Conservation (phyloP, 108 stramenopile species). For the Pseudonitzschia pungens region DNA sequence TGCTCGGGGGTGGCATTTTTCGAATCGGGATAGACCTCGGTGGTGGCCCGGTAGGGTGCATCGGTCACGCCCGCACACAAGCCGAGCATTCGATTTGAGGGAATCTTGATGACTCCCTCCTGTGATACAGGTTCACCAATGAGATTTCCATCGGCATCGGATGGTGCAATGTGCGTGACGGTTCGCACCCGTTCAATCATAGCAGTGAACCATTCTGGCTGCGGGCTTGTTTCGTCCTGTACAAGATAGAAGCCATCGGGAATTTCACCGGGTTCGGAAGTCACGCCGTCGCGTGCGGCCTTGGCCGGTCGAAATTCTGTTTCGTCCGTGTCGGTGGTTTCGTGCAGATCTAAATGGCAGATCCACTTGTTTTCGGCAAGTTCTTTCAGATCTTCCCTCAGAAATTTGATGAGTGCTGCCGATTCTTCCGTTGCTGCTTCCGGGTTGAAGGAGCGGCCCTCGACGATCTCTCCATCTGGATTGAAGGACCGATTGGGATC, state of each 20-base stretch:
- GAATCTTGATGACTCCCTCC: constrained; percentile 55
- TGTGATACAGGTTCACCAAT: constrained; percentile 38
- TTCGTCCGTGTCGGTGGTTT: constrained; percentile 79
- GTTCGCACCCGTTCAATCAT: constrained; percentile 47
- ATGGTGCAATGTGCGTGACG: constrained; percentile 69
- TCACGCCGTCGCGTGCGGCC: constrained; percentile 51
- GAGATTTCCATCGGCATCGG: constrained; percentile 45
- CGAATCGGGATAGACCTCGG: constrained; percentile 72
- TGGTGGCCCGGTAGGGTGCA: constrained; percentile 49
- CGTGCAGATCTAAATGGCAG: constrained; percentile 66
- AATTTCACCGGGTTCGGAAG: constrained; percentile 28
- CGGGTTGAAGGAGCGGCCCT: constrained; percentile 22
- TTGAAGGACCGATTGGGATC: constrained; percentile 71
- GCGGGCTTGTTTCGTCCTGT: constrained; percentile 26
- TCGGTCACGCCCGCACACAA: constrained; percentile 54
- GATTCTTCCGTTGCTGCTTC: constrained; percentile 44
- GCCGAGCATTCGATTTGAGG: constrained; percentile 35
- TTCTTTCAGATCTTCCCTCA: constrained; percentile 13
- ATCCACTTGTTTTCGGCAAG: constrained; percentile 41
- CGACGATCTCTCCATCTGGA: constrained; percentile 24
- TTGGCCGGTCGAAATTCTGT: constrained; percentile 71
- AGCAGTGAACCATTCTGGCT: constrained; percentile 36
- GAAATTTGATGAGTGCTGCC: constrained; percentile 41
- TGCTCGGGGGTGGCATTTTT: constrained; percentile 45
- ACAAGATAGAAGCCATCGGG: constrained; percentile 79